A percentile compares a stretch with the other conserved stretches of the same genome.
Conservation (phyloP, 257 asterid genomes). For the Ballota nigra region DNA sequence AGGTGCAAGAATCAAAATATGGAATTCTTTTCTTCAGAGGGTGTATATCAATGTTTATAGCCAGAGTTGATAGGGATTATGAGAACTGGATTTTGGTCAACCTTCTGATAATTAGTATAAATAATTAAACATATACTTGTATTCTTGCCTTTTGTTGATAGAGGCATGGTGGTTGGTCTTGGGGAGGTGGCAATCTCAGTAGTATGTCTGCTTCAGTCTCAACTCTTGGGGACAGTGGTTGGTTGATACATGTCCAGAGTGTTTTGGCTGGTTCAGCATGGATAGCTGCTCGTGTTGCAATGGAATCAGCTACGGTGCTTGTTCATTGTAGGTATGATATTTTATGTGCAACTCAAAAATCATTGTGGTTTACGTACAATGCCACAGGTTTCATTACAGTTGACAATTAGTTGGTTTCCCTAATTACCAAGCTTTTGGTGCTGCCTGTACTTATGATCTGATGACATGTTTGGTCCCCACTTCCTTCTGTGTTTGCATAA, state of each 20-base stretch:
- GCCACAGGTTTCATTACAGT: not conserved
- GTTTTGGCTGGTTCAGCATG: conserved; percentile 98
- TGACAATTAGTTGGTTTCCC: not conserved
- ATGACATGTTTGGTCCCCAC: not conserved
- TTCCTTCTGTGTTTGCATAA: not conserved
- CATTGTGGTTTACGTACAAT: not conserved
- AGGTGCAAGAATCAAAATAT: not conserved
- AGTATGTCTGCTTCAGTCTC: conserved; percentile 99
- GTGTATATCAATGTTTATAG: not conserved
- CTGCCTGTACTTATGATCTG: not conserved
- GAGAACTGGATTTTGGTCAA: conserved; percentile 6
- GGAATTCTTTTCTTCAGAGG: not conserved
- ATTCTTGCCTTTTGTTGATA: conserved; percentile 29
- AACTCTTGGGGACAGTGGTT: conserved; percentile 94
- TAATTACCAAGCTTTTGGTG: not conserved
- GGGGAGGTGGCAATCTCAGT: conserved; percentile 99
- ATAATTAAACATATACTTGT: not conserved
- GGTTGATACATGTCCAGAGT: conserved; percentile 96
- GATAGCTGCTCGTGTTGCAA: conserved; percentile 98
- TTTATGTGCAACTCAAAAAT: conserved; percentile 11
- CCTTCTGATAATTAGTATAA: conserved; percentile 9
- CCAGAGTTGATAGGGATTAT: conserved; percentile 7
- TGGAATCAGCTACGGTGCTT: conserved; percentile 95
- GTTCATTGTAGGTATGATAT: conserved; percentile 92
- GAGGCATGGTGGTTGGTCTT: conserved; percentile 98